Percentiles rank a stretch among this genome's conserved stretches.
phyloP scores from a whole-genome alignment of 495 filamentous ascomycete species.

The Aspergillus biplanus region DNA sequence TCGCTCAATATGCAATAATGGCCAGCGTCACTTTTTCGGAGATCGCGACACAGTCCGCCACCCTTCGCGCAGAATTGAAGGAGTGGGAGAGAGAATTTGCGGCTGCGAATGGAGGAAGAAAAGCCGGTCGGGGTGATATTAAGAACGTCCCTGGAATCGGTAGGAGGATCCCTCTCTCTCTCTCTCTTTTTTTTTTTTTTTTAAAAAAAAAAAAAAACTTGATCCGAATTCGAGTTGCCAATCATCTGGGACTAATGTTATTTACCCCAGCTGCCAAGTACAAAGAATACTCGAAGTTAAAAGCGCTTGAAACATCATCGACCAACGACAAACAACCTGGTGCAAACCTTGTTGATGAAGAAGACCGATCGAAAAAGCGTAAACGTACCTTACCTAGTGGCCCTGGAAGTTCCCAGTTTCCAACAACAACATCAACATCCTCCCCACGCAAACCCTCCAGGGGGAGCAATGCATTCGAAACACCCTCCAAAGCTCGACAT shows the following conservation, averaged over 20 bases:
- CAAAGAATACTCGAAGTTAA: slow-evolving; percentile 80
- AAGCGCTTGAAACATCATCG: slow-evolving; percentile 54
- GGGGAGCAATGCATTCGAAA: slow-evolving; percentile 36
- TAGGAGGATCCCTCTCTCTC: slow-evolving; percentile 41
- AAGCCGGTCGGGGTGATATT: slow-evolving; percentile 83
- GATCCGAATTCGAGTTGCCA: background rate
- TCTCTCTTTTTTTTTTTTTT: background rate
- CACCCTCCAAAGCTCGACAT: slow-evolving; percentile 50
- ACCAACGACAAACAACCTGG: slow-evolving; percentile 33
- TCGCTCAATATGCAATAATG: slow-evolving; percentile 36
- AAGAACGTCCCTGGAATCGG: slow-evolving; percentile 82
- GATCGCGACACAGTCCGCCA: slow-evolving; percentile 30
- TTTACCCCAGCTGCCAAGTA: slow-evolving; percentile 75
- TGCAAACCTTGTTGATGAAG: slow-evolving; percentile 17
- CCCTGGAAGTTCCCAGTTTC: slow-evolving; percentile 24
- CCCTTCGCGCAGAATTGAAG: slow-evolving; percentile 77
- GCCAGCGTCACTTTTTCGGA: slow-evolving; percentile 33
- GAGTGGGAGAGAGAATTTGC: slow-evolving; percentile 84
- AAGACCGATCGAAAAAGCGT: slow-evolving; percentile 44
- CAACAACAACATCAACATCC: slow-evolving; percentile 15
- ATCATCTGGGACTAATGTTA: background rate
- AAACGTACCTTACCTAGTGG: slow-evolving; percentile 39
- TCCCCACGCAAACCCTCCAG: slow-evolving; percentile 41
- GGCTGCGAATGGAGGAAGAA: slow-evolving; percentile 66
- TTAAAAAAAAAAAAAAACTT: too few relatives aligned